Percentiles rank a stretch among this genome's conserved stretches.
Conservation (phyloP, 441 rosid genomes). For the Macaranga tanarius region DNA sequence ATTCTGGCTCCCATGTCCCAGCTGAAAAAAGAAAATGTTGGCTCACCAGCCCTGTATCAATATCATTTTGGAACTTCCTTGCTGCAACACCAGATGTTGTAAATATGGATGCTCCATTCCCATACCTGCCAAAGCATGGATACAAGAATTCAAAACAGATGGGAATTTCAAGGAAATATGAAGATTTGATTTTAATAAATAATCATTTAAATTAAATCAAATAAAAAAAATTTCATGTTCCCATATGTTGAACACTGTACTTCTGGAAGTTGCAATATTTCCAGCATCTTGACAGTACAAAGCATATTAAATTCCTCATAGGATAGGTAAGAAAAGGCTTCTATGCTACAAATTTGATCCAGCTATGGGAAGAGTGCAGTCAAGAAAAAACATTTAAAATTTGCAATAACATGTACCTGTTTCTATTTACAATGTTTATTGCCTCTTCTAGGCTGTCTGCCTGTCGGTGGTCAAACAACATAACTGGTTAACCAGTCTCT, state of each 20-base stretch:
- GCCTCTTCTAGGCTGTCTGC: slow-evolving; percentile 53
- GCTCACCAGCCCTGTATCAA: slow-evolving; percentile 45
- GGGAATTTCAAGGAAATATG: not conserved
- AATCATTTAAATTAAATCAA: not conserved
- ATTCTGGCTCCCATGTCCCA: not conserved
- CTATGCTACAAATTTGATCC: not conserved
- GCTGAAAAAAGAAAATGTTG: not conserved
- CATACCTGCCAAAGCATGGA: slow-evolving; percentile 29
- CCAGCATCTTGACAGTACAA: not conserved
- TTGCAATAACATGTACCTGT: slow-evolving; percentile 32
- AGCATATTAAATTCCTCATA: not conserved
- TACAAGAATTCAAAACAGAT: slow-evolving; percentile 9
- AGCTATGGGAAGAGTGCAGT: not conserved
- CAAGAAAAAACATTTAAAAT: not conserved
- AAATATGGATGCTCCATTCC: slow-evolving; percentile 51
- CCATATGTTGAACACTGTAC: slow-evolving; percentile 1
- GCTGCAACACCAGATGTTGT: slow-evolving; percentile 46
- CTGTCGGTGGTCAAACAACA: slow-evolving; percentile 28
- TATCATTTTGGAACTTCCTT: slow-evolving; percentile 48
- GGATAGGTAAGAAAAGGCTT: not conserved
- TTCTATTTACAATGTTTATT: slow-evolving; percentile 40
- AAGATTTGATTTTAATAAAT: not conserved
- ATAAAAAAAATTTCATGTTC: not conserved
- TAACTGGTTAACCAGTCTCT: slow-evolving; percentile 17
- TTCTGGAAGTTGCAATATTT: not conserved